These are phyloP conservation scores for Tylopilus balloui DNA, from an alignment of 768 basidiomycete species.

Conservation along the genomic window DNA sequence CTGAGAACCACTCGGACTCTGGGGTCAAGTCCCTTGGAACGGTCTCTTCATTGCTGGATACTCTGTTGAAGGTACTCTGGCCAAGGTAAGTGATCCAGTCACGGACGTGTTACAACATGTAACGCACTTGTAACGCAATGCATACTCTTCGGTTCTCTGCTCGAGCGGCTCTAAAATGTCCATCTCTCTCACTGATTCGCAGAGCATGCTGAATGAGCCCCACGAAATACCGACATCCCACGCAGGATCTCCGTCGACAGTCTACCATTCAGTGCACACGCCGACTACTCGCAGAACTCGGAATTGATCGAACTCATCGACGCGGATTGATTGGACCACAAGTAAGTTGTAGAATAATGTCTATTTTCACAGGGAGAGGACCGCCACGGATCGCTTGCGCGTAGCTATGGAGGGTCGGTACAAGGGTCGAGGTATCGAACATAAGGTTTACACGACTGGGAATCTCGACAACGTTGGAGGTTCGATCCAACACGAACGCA, in stretches of 20 bases:
- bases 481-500: conserved; percentile 86
- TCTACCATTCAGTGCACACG: conserved; percentile 95
- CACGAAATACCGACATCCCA: conserved; percentile 81
- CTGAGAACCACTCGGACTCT: conserved; percentile 87
- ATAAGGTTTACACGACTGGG: conserved; percentile 89
- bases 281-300: conserved; percentile 93
- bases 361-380: conserved; percentile 80
- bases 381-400: conserved; percentile 82
- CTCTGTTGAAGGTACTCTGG: conserved; percentile 93
- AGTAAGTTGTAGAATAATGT: neutral
- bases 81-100: conserved; percentile 70
- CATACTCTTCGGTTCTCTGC: neutral
- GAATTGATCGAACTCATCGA: conserved; percentile 92
- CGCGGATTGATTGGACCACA: conserved; percentile 54
- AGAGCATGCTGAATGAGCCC: conserved; percentile 92
- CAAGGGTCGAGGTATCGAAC: conserved; percentile 82
- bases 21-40: conserved; percentile 93
- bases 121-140: conserved; percentile 12
- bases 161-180: conserved; percentile 5
- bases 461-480: conserved; percentile 83
- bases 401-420: conserved; percentile 80
- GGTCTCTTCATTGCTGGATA: conserved; percentile 94
- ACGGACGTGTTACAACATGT: conserved; percentile 4
- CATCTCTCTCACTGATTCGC: conserved; percentile 14
- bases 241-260: conserved; percentile 88